phyloP scores from a whole-genome alignment of 192 early-diverging fungal genomes.

The Helicostylum pulchrum region DNA sequence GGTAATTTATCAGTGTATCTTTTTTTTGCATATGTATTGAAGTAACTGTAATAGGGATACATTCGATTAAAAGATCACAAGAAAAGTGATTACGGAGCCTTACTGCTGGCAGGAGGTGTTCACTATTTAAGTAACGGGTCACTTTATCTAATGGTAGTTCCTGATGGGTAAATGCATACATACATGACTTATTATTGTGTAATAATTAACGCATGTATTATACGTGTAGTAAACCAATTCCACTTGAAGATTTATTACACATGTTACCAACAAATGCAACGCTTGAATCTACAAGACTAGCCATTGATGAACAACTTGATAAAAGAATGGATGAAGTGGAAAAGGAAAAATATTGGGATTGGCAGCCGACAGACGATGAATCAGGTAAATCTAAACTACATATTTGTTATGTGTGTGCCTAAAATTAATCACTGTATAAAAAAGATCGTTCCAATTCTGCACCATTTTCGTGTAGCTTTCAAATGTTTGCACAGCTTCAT shows the following conservation, averaged over 20 bases:
- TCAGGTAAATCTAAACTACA: conserved; percentile 22
- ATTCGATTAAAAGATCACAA: conserved; percentile 46
- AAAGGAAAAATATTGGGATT: conserved; percentile 10
- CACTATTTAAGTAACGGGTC: conserved; percentile 54
- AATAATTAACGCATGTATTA: background rate
- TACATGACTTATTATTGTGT: background rate
- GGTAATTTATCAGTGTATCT: conserved; percentile 28
- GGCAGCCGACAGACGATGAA: conserved; percentile 18
- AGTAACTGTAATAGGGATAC: conserved; percentile 31
- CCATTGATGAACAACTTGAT: conserved; percentile 38
- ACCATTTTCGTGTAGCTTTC: conserved; percentile 37
- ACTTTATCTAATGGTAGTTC: conserved; percentile 46
- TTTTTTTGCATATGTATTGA: background rate
- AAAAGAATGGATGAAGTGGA: conserved; percentile 38
- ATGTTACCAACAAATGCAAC: conserved; percentile 44
- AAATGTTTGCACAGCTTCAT: conserved; percentile 49
- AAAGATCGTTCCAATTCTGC: background rate
- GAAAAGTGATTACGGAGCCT: conserved; percentile 43
- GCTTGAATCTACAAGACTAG: conserved; percentile 23
- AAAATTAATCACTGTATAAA: background rate
- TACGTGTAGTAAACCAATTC: conserved; percentile 23
- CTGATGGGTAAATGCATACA: conserved; percentile 36
- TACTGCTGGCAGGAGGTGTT: conserved; percentile 44
- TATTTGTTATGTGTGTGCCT: background rate
- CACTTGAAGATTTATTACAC: conserved; percentile 39